Evolutionary conservation across 2,329 filamentous ascomycete genomes (phyloP).

Genomic region (Macroventuria anomochaeta): DNA sequence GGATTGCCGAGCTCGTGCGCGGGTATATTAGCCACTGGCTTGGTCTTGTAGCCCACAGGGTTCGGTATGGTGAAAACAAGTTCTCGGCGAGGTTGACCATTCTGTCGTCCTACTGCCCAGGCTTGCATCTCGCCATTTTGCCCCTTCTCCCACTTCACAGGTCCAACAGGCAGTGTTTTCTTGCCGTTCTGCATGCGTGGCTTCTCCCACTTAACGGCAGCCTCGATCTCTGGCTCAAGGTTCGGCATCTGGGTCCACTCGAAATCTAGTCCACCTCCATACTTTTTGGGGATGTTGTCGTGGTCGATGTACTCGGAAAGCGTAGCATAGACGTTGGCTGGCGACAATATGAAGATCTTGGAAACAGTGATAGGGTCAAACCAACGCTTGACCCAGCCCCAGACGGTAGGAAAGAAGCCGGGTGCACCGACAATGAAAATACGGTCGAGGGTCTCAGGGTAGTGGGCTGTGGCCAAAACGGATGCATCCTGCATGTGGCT

Average conservation of each 20-base stretch:
- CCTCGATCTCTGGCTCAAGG: slow-evolving; percentile 65
- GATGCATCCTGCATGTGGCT: slow-evolving; percentile 92
- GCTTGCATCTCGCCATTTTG: slow-evolving; percentile 53
- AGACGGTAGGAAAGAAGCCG: slow-evolving; percentile 87
- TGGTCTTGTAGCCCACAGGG: slow-evolving; percentile 38
- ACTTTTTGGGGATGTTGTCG: slow-evolving; percentile 84
- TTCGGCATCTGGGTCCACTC: slow-evolving; percentile 76
- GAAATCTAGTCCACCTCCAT: slow-evolving; percentile 86
- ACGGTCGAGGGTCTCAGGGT: slow-evolving; percentile 89
- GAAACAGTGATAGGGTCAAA: slow-evolving; percentile 83
- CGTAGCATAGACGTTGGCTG: slow-evolving; percentile 75
- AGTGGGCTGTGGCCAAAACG: slow-evolving; percentile 87
- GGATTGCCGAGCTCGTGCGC: slow-evolving; percentile 31
- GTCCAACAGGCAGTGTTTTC: slow-evolving; percentile 55
- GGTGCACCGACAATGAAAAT: slow-evolving; percentile 91
- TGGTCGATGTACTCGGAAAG: slow-evolving; percentile 82
- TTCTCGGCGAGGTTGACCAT: slow-evolving; percentile 49
- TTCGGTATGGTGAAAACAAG: slow-evolving; percentile 50
- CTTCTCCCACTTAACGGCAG: slow-evolving; percentile 51
- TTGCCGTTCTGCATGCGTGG: slow-evolving; percentile 40
- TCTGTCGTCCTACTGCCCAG: slow-evolving; percentile 53
- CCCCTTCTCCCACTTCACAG: slow-evolving; percentile 55
- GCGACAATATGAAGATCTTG: slow-evolving; percentile 90
- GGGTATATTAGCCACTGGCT: slow-evolving; percentile 38
- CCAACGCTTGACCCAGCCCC: slow-evolving; percentile 96